Percentiles rank a stretch among this genome's conserved stretches.
Evolutionary conservation across 176 grass and related monocot species (phyloP).

Genomic region (Thalia dealbata): DNA sequence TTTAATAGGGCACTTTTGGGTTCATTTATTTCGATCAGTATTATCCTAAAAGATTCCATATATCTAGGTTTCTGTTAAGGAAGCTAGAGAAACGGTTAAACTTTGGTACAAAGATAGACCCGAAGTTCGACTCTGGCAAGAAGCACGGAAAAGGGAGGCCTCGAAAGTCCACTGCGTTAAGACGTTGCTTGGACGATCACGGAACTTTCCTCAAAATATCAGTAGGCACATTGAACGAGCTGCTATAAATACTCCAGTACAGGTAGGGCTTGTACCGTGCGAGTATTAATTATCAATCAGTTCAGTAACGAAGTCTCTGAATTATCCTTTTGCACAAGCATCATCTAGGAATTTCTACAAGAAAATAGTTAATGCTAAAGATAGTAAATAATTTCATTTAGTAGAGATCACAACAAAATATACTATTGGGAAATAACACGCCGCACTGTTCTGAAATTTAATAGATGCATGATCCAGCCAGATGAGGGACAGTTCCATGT

Average conservation of each 20-base stretch:
- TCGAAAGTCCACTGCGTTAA: constrained; percentile 47
- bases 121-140: constrained; percentile 73
- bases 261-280: constrained; percentile 25
- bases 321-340: too few species aligned
- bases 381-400: too few species aligned
- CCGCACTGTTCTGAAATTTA: too few species aligned
- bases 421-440: too few species aligned
- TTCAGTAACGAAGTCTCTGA: too few species aligned
- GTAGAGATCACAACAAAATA: too few species aligned
- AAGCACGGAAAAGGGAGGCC: constrained; percentile 30
- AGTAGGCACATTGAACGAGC: constrained; percentile 76
- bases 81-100: constrained; percentile 65
- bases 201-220: constrained; percentile 45
- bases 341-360: too few species aligned
- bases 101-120: constrained; percentile 79
- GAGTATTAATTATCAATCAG: background rate
- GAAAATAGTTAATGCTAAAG: too few species aligned
- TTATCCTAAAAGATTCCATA: constrained; percentile 9
- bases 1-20: too few species aligned
- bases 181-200: constrained; percentile 75
- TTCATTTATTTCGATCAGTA: too few species aligned
- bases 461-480: too few species aligned
- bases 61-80: constrained; percentile 61
- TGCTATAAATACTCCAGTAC: constrained; percentile 95
- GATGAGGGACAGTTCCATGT: too few species aligned